A percentile compares a stretch with the other conserved stretches of the same genome.
These are phyloP conservation scores for Arthroderma sp. DNA, from an alignment of 2,329 filamentous ascomycete species.

Conservation along the genomic window DNA sequence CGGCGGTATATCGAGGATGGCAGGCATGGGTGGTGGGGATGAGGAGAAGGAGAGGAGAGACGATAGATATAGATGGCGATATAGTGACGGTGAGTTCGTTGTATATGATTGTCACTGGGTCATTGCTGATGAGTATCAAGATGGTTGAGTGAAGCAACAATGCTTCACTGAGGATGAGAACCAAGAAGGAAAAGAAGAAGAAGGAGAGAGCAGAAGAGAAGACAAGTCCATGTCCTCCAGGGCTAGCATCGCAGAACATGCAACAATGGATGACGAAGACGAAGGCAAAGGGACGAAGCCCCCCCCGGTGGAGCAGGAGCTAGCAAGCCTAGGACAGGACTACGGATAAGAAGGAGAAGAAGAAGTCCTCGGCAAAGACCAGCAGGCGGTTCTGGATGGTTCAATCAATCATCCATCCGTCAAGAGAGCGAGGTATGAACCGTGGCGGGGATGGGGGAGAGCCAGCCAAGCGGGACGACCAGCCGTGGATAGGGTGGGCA, in stretches of 20 bases:
- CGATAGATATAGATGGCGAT: not conserved
- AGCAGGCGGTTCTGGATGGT: not conserved
- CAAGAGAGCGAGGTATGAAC: slow-evolving; percentile 2
- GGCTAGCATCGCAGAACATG: slow-evolving; percentile 4
- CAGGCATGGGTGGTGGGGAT: slow-evolving; percentile 5
- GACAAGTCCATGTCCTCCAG: slow-evolving; percentile 2
- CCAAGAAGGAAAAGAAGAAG: not conserved
- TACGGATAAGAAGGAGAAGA: not conserved
- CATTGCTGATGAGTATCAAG: slow-evolving; percentile 3
- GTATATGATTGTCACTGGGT: slow-evolving; percentile 1
- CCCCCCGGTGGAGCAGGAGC: not conserved
- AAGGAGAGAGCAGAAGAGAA: not conserved
- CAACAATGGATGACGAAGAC: slow-evolving; percentile 1
- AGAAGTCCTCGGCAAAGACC: slow-evolving; percentile 3
- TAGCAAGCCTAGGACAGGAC: not conserved
- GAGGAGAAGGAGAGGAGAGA: not conserved
- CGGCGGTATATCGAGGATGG: slow-evolving; percentile 3
- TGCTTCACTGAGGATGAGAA: slow-evolving; percentile 3
- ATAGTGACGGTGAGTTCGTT: not conserved
- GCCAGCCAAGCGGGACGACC: slow-evolving; percentile 5
- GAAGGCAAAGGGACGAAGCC: not conserved
- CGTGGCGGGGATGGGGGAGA: slow-evolving; percentile 3
- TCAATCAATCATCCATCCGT: not conserved
- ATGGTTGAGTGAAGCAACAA: not conserved
- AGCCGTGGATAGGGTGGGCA: not conserved